Percentiles rank a stretch among this genome's conserved stretches.
These are phyloP conservation scores for Apiospora rasikravindrae DNA, from an alignment of 2,329 filamentous ascomycete species.

Conservation along the genomic window DNA sequence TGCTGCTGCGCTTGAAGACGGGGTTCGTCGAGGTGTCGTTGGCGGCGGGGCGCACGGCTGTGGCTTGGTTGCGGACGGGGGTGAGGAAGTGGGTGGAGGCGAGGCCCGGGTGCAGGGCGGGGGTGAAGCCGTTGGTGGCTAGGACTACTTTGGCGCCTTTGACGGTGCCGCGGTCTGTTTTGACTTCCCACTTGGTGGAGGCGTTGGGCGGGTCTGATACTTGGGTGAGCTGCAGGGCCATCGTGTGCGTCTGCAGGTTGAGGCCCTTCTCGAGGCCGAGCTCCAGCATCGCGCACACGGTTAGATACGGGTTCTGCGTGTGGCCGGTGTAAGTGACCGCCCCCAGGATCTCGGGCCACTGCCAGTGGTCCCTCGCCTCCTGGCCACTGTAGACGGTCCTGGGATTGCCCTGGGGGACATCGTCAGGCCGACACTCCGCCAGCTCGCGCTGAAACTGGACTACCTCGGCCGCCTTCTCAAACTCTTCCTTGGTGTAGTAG, in stretches of 20 bases:
- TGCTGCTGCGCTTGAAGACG: background rate
- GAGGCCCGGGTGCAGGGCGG: background rate
- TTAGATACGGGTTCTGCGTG: conserved; percentile 21
- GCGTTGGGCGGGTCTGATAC: background rate
- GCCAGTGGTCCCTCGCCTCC: background rate
- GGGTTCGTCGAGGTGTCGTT: background rate
- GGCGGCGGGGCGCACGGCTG: background rate
- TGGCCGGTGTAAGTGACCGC: background rate
- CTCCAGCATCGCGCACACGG: conserved; percentile 22
- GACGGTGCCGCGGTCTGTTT: conserved; percentile 10
- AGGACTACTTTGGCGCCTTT: background rate
- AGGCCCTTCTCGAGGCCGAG: conserved; percentile 21
- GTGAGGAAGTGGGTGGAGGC: background rate
- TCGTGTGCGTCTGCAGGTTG: conserved; percentile 16
- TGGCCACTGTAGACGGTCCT: background rate
- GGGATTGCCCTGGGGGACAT: background rate
- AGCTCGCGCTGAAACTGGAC: background rate
- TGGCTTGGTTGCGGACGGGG: background rate
- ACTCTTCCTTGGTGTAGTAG: background rate
- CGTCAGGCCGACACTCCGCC: background rate
- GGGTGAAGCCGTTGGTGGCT: conserved; percentile 11
- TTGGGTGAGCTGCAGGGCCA: conserved; percentile 1
- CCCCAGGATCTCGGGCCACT: conserved; percentile 1
- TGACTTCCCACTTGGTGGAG: background rate
- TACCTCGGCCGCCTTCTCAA: background rate